Evolutionary conservation across 2,329 filamentous ascomycete genomes (phyloP).

Genomic region (Botryotinia calthae): DNA sequence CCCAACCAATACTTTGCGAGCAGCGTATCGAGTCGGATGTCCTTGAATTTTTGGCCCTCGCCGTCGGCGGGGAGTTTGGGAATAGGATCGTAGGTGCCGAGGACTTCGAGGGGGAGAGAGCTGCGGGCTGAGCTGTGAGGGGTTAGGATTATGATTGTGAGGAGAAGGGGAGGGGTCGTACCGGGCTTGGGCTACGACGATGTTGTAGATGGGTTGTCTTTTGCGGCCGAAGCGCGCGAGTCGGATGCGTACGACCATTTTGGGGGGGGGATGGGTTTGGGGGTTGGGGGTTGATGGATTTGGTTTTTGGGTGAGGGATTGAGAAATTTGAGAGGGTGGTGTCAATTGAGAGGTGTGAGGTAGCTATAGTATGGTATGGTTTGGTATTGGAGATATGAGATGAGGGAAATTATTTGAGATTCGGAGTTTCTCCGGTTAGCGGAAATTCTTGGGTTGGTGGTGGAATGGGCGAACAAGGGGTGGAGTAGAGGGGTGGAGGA

Average conservation of each 20-base stretch:
- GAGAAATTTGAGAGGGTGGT: too few relatives aligned
- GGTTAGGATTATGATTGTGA: not conserved
- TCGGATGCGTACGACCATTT: conserved; percentile 90
- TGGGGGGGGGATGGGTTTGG: too few relatives aligned
- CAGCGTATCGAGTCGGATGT: conserved; percentile 79
- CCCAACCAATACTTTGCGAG: conserved; percentile 94
- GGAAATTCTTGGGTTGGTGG: not conserved
- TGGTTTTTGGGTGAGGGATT: too few relatives aligned
- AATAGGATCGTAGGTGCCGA: conserved; percentile 70
- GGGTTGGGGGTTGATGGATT: too few relatives aligned
- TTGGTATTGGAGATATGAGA: not conserved
- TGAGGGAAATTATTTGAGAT: not conserved
- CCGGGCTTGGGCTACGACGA: conserved; percentile 91
- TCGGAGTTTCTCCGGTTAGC: conserved; percentile 8
- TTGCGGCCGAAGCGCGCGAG: conserved; percentile 89
- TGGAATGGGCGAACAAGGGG: not conserved
- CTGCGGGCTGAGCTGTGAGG: conserved; percentile 72
- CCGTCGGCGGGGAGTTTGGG: conserved; percentile 59
- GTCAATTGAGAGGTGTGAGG: not conserved
- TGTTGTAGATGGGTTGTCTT: conserved; percentile 94
- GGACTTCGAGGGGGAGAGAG: conserved; percentile 87
- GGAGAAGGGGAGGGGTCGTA: conserved; percentile 44
- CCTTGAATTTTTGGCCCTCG: conserved; percentile 76
- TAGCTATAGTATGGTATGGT: not conserved
- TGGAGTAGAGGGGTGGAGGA: not conserved